Conservation (phyloP, 306 rosid species). For the Datisca glomerata region DNA sequence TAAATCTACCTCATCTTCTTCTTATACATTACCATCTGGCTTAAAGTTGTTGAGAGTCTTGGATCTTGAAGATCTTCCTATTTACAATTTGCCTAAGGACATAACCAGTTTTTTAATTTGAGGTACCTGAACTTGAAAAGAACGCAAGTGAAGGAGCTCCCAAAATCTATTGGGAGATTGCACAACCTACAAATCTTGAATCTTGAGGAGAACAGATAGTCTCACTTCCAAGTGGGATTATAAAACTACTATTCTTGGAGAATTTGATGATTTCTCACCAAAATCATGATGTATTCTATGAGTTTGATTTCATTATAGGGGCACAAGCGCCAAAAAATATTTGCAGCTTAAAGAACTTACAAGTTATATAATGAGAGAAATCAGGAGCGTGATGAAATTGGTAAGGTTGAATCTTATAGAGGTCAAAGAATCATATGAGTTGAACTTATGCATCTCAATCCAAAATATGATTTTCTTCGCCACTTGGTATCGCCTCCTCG, state of each 20-base stretch:
- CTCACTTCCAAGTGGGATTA: slow-evolving; percentile 3
- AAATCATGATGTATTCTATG: accelerated
- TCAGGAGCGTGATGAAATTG: slow-evolving; percentile 8
- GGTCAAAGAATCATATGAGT: slow-evolving; percentile 1
- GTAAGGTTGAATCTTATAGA: slow-evolving; percentile 1
- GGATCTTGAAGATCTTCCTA: slow-evolving; percentile 7
- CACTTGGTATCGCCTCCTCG: slow-evolving; percentile 11
- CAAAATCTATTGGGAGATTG: slow-evolving; percentile 15
- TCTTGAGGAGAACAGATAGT: background rate
- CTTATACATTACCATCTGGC: background rate
- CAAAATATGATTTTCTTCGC: slow-evolving; percentile 7
- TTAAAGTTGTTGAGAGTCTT: slow-evolving; percentile 10
- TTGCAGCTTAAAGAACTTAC: background rate
- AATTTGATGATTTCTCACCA: background rate
- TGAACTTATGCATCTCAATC: slow-evolving; percentile 7
- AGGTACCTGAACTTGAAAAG: slow-evolving; percentile 7
- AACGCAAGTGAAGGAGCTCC: slow-evolving; percentile 9
- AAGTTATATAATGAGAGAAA: background rate
- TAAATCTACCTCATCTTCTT: background rate
- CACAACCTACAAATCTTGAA: slow-evolving; percentile 13
- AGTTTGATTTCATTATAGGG: background rate
- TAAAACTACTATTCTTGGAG: slow-evolving; percentile 1
- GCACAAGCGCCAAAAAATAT: background rate
- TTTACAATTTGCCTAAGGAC: slow-evolving; percentile 3
- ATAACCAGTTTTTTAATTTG: slow-evolving; percentile 8